Base-by-base conservation (phyloP, 352 stramenopile genomes). In the Phytopythium sindhum region DNA sequence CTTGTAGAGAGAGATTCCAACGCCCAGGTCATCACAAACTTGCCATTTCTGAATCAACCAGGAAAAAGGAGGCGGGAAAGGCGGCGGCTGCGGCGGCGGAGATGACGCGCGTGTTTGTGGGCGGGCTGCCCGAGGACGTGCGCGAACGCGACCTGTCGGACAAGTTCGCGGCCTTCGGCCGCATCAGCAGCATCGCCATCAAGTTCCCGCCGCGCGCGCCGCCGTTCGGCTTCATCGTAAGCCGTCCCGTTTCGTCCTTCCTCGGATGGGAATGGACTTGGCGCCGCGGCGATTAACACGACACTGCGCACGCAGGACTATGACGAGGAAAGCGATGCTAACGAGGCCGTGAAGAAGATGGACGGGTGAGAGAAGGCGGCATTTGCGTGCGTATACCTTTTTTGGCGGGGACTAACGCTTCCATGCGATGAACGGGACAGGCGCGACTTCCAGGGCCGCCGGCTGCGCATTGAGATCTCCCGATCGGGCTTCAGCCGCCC, bases 211-310 rank as follows among this genome's bases (percentile, higher is more conserved):
- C 66, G 63, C 77, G 78, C 9, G 65, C 74, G 8, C 66, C 68
- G 53, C 68, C 77, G 9, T 83, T 89, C 57, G 80, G 78, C 26
- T 85, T 90, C 67, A 75, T 89, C 62, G 85, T 93, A 60, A 52
- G 77, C 70, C 41, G 29, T 47, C 19, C 14, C 56, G 5, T 50
- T 51, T 61, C 48, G 2, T 1, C 21, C 31, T 35, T 35, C 8
- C 31, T 57, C 44, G 24, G 9, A n/a, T 15, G 37, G 19, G 5
- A 7, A 52, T 56, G 24, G 45, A 28, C 28, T 35, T 8, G 3
- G 31, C 8, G 31, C 31, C 31, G 31, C 8, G 31, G 31, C 31
- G 3, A 35, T 8, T 8, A 35, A 35, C 31, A 35, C 31, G 31
- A 35, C 31, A 8, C 4, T 35, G 31, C 31, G 31, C 31, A 24